Percentiles rank a stretch among this genome's conserved stretches.
Conservation (phyloP, 176 grass and related monocot genomes). For the Hsuehochloa calcarea region DNA sequence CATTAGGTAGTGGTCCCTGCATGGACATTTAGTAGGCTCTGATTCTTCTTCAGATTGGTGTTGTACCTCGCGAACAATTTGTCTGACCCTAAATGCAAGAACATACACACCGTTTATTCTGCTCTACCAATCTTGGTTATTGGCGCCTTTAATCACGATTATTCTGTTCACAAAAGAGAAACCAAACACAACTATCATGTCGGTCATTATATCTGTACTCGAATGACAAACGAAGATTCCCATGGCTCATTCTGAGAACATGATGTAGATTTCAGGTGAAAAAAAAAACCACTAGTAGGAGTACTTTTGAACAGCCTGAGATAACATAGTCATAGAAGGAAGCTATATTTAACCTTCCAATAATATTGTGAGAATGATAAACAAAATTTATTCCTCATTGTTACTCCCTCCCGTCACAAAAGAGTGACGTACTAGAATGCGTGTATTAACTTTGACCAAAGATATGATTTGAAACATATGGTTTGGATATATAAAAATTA, state of each 20-base stretch:
- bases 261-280: neutral
- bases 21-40: constrained; percentile 32
- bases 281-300: neutral
- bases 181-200: neutral
- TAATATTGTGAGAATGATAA: too few relatives aligned
- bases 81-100: constrained; percentile 6
- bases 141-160: neutral
- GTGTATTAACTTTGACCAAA: too few relatives aligned
- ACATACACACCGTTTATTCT: constrained; percentile 13
- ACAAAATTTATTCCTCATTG: too few relatives aligned
- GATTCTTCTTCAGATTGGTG: constrained; percentile 28
- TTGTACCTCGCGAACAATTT: constrained; percentile 10
- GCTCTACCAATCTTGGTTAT: neutral
- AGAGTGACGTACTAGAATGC: too few relatives aligned
- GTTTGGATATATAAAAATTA: too few relatives aligned
- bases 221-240: neutral
- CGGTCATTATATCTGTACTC: neutral
- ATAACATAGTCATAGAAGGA: neutral
- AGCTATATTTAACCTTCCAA: neutral
- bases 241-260: neutral
- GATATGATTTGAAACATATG: too few relatives aligned
- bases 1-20: constrained; percentile 27
- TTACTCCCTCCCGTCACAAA: too few relatives aligned
- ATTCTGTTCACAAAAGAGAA: neutral
- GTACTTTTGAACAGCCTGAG: neutral